Base-by-base conservation (phyloP, 2,329 filamentous ascomycete genomes). In the Tolypocladium ophioglossoides region DNA sequence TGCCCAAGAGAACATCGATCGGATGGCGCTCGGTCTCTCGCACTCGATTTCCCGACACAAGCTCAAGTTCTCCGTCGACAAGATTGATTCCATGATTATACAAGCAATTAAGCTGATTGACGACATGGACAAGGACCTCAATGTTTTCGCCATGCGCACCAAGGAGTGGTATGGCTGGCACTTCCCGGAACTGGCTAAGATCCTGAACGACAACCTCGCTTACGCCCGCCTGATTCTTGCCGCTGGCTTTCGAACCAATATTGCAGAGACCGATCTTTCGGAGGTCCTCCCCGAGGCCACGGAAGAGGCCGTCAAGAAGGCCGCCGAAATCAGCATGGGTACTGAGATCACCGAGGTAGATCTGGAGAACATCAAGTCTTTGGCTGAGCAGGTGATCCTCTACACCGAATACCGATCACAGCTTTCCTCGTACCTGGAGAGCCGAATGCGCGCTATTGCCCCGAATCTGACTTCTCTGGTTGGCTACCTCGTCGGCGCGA, bases 111-210 rank as follows among this genome's bases (percentile, higher is more conserved):
- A 87, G 60, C 83, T 96, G 52, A 80, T 99, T 49, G 94, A 99
- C 69, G 94, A 99, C 61, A 78, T 99, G 58, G 94, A 99, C 78
- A 99, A 99, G 80, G 94, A 99, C 74, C 79, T 99, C 60, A 99
- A 99, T 78, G 94, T 89, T 64, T 97, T 96, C 69, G 92, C 94
- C 60, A 99, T 99, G 94, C 83, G 94, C 71, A 91, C 96, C 58
- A 97, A 97, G 84, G 94, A 99, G 74, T 99, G 94, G 94, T 99
- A 99, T 70, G 94, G 94, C 66, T 99, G 94, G 94, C 94, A 97
- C 74, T 99, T 97, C 78, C 94, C 94, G 41, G 94, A 99, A 77
- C 85, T 99, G 80, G 91, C 89, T 67, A 92, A 91, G 75, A 96
- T 97, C 67, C 80, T 96, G 63, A 95, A 95, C 72, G 94, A 99